Conservation (phyloP, 306 rosid species). For the Glycyrrhiza uralensis region DNA sequence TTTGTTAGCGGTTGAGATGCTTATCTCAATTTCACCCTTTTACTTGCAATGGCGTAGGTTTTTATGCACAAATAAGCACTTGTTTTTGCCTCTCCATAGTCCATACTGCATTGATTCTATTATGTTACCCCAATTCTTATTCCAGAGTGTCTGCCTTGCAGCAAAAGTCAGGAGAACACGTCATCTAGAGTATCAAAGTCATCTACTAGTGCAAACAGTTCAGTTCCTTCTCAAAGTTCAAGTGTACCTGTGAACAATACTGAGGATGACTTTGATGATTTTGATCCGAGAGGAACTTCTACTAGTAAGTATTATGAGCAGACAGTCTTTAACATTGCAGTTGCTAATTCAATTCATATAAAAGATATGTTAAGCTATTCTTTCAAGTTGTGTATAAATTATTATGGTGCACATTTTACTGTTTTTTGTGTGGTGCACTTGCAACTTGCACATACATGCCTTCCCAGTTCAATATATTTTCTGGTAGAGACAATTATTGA, state of each 20-base stretch:
- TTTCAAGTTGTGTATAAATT: conserved; percentile 7
- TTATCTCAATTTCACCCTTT: conserved; percentile 12
- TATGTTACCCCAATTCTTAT: conserved; percentile 22
- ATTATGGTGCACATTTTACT: conserved; percentile 5
- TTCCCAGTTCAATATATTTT: neutral
- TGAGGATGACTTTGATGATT: conserved; percentile 81
- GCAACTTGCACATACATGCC: conserved; percentile 14
- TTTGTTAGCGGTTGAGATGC: conserved; percentile 17
- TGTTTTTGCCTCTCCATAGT: conserved; percentile 13
- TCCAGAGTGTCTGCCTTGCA: conserved; percentile 41
- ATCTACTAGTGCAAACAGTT: conserved; percentile 43
- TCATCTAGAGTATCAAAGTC: conserved; percentile 52
- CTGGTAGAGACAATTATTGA: neutral
- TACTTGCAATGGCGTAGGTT: conserved; percentile 6
- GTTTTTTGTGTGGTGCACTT: conserved; percentile 5
- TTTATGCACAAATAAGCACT: neutral
- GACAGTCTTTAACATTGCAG: neutral
- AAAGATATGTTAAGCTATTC: conserved; percentile 10
- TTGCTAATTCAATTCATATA: conserved; percentile 14
- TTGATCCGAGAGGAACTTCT: conserved; percentile 95
- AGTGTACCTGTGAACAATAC: conserved; percentile 36
- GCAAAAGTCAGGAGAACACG: conserved; percentile 47
- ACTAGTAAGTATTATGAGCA: conserved; percentile 55
- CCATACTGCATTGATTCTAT: conserved; percentile 10
- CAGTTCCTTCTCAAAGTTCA: conserved; percentile 51